A percentile compares a stretch with the other conserved stretches of the same genome.
Evolutionary conservation across 139 green algal genomes (phyloP).

Genomic region (Eudorina sp.): DNA sequence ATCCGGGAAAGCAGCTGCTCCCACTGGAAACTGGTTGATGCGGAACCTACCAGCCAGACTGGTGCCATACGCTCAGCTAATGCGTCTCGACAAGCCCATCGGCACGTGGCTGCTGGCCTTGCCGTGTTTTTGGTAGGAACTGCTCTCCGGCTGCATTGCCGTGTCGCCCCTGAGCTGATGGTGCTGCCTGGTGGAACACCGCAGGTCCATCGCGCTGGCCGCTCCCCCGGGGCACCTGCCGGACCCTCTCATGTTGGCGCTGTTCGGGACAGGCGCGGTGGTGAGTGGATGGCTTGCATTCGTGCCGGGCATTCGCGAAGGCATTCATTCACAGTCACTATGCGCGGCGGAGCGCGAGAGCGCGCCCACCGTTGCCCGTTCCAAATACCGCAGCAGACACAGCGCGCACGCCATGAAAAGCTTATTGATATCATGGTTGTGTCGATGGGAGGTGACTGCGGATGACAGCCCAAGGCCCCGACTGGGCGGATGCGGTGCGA

Average conservation of each 20-base stretch:
- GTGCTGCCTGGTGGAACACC: not conserved
- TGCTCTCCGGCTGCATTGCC: not conserved
- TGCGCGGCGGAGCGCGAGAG: no score
- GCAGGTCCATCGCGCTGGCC: slow-evolving; percentile 92
- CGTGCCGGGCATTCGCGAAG: not conserved
- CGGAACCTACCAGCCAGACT: slow-evolving; percentile 25
- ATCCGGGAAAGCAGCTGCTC: not conserved
- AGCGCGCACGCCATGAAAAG: no score
- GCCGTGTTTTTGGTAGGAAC: slow-evolving; percentile 89
- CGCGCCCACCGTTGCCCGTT: no score
- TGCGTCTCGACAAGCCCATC: slow-evolving; percentile 93
- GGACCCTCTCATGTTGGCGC: slow-evolving; percentile 75
- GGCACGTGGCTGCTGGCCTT: slow-evolving; percentile 93
- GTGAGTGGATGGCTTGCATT: no score
- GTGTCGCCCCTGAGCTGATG: not conserved
- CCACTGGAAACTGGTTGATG: not conserved
- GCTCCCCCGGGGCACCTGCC: slow-evolving; percentile 80
- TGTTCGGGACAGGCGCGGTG: slow-evolving; percentile 91
- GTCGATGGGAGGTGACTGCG: no score
- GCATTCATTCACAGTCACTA: no score
- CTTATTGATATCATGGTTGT: no score
- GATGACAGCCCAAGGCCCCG: no score
- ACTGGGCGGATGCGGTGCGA: no score
- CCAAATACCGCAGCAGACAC: no score
- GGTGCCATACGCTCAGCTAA: slow-evolving; percentile 89